phyloP scores from a whole-genome alignment of 192 early-diverging fungal species.

The Backusella tarrabulga region DNA sequence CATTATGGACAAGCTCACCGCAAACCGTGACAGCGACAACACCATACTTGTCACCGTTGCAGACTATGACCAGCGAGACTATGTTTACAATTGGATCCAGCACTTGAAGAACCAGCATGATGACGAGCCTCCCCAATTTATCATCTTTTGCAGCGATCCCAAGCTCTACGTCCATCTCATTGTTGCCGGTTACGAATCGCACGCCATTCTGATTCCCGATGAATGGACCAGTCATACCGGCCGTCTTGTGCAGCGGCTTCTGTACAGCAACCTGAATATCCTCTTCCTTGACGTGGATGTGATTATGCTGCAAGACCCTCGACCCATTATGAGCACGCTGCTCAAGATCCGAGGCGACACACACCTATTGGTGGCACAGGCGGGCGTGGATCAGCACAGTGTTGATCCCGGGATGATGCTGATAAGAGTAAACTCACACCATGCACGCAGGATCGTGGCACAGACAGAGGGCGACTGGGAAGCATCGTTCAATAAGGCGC shows the following conservation, averaged over 20 bases:
- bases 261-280: constrained; percentile 18
- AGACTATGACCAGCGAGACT: constrained; percentile 27
- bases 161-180: constrained; percentile 23
- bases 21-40: constrained; percentile 4
- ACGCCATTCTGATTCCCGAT: constrained; percentile 26
- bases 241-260: constrained; percentile 25
- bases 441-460: constrained; percentile 18
- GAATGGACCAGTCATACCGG: constrained; percentile 26
- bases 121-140: constrained; percentile 4
- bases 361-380: constrained; percentile 20
- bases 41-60: constrained; percentile 18
- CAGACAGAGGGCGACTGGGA: constrained; percentile 1
- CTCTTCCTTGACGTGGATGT: constrained; percentile 32
- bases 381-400: constrained; percentile 13
- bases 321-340: constrained; percentile 14
- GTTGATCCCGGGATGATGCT: constrained; percentile 30
- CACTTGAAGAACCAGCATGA: constrained; percentile 5
- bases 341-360: constrained; percentile 22
- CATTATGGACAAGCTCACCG: constrained; percentile 6
- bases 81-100: constrained; percentile 37
- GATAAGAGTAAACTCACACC: constrained; percentile 16
- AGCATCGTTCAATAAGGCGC: constrained; percentile 24
- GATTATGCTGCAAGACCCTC: constrained; percentile 19
- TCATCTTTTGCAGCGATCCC: constrained; percentile 32
- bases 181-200: constrained; percentile 12